Evolutionary conservation across 2,329 filamentous ascomycete species (phyloP).

Genomic region (Colletotrichum salicis): DNA sequence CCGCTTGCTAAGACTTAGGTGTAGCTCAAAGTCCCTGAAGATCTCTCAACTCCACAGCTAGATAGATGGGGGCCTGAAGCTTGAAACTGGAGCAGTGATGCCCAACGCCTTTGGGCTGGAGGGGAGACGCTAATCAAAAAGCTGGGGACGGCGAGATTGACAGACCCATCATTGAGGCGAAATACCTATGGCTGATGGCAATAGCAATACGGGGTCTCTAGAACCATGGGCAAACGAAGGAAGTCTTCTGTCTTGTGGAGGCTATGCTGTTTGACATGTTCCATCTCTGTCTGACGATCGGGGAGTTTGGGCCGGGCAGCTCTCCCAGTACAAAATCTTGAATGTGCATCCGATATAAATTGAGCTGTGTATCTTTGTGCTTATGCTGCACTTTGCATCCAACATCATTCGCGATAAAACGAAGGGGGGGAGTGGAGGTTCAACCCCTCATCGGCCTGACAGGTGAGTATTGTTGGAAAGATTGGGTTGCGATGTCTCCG

Average conservation of each 20-base stretch:
- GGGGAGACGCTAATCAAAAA: background rate
- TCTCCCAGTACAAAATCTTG: background rate
- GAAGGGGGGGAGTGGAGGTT: too few species aligned
- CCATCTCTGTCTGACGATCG: background rate
- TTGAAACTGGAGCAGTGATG: background rate
- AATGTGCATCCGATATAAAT: background rate
- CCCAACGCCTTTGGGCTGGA: background rate
- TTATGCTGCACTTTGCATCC: background rate
- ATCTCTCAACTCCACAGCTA: background rate
- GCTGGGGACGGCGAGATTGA: background rate
- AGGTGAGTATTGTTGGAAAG: too few species aligned
- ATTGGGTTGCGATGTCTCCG: too few species aligned
- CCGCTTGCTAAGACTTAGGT: background rate
- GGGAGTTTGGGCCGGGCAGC: background rate
- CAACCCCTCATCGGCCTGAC: too few species aligned
- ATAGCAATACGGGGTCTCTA: background rate
- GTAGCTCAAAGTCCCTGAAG: background rate
- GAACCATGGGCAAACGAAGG: background rate
- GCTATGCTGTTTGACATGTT: background rate
- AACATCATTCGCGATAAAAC: too few species aligned
- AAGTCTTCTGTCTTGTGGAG: background rate
- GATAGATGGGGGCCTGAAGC: background rate
- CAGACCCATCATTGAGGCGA: constrained; percentile 1
- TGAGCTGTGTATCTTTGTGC: background rate
- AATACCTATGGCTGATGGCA: background rate